A percentile compares a stretch with the other conserved stretches of the same genome.
These are phyloP conservation scores for Auricularia cornea DNA, from an alignment of 768 basidiomycete species.

Conservation along the genomic window DNA sequence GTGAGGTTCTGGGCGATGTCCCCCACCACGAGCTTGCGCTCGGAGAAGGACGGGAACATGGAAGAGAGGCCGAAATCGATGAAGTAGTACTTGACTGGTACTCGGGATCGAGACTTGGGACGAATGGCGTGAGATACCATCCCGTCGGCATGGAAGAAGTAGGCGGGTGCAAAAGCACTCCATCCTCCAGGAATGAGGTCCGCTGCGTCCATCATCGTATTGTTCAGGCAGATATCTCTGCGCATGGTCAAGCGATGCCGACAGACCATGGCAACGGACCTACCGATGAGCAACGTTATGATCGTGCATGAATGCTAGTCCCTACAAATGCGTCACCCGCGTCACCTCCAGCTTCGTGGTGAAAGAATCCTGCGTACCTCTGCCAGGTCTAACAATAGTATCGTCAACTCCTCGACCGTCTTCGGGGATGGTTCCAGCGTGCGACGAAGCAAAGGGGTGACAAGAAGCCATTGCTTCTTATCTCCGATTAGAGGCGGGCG, in stretches of 20 bases:
- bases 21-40: slow-evolving; percentile 8
- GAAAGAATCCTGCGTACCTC: slow-evolving; percentile 2
- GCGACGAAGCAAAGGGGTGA: slow-evolving; percentile 15
- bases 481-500: neutral
- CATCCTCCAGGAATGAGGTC: slow-evolving; percentile 14
- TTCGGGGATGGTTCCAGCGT: slow-evolving; percentile 12
- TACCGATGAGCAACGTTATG: slow-evolving; percentile 1
- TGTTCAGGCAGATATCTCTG: slow-evolving; percentile 16
- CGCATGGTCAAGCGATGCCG: too few relatives aligned
- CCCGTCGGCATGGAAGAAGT: neutral
- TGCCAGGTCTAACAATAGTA: slow-evolving; percentile 9
- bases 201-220: slow-evolving; percentile 17
- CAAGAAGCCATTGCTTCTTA: slow-evolving; percentile 6
- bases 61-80: slow-evolving; percentile 21
- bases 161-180: neutral
- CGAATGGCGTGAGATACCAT: neutral
- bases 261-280: neutral
- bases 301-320: neutral
- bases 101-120: neutral
- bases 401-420: slow-evolving; percentile 8
- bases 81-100: slow-evolving; percentile 16
- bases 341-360: too few relatives aligned
- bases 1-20: slow-evolving; percentile 9
- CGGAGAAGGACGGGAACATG: slow-evolving; percentile 3
- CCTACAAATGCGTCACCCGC: too few relatives aligned